Evolutionary conservation across 2,329 filamentous ascomycete genomes (phyloP).

Genomic region (Epichloe gansuensis): DNA sequence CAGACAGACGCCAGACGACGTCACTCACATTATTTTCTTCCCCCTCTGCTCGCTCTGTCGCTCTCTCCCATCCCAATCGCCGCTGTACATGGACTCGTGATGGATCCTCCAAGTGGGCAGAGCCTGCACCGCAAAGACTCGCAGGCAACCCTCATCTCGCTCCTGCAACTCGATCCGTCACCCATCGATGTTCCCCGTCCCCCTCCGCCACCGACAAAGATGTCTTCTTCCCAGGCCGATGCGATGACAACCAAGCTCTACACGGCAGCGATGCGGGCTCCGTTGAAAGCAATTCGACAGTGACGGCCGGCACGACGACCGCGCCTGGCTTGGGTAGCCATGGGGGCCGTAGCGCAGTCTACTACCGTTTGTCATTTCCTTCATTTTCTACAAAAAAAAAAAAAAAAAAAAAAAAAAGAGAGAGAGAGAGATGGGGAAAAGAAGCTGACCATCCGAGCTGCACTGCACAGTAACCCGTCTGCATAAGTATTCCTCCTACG

Average conservation of each 20-base stretch:
- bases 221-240: constrained; percentile 19
- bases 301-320: constrained; percentile 23
- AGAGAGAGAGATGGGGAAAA: too few species aligned
- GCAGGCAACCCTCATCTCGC: constrained; percentile 46
- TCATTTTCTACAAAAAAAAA: neutral
- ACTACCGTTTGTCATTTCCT: constrained; percentile 49
- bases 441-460: neutral
- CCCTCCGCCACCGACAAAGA: constrained; percentile 14
- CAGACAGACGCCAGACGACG: neutral
- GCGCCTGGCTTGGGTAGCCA: constrained; percentile 36
- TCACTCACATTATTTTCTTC: neutral
- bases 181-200: constrained; percentile 51
- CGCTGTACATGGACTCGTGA: neutral
- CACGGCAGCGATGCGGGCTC: constrained; percentile 18
- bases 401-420: too few species aligned
- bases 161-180: constrained; percentile 70
- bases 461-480: constrained; percentile 35
- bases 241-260: constrained; percentile 15
- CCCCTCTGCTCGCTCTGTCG: too few species aligned
- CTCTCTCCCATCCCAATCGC: neutral
- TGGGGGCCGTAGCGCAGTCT: constrained; percentile 54
- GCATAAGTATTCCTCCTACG: constrained; percentile 83
- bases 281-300: constrained; percentile 27
- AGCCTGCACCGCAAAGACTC: constrained; percentile 26
- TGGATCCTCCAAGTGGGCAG: constrained; percentile 8